Evolutionary conservation across 768 basidiomycete species (phyloP).

Genomic region (Xerocomellus dryophilus): DNA sequence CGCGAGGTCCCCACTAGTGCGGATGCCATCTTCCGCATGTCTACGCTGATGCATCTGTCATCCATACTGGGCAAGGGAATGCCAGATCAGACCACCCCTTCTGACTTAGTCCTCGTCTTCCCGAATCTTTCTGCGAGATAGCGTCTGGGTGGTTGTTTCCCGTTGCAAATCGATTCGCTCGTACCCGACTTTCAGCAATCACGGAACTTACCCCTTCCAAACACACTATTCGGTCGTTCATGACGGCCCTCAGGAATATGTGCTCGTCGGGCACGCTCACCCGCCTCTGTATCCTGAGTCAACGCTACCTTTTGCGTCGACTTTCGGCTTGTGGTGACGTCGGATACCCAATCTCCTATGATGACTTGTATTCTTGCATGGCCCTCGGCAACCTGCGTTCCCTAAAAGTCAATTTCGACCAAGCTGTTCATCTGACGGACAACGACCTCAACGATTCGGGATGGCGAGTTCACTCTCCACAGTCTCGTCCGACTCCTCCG

Average conservation of each 20-base stretch:
- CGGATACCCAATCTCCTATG: not conserved
- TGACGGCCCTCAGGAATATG: not conserved
- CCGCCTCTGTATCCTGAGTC: constrained; percentile 1
- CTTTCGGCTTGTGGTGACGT: not conserved
- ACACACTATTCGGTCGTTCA: not conserved
- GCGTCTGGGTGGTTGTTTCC: not conserved
- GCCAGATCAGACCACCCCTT: not conserved
- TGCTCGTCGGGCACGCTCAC: not conserved
- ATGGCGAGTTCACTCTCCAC: not conserved
- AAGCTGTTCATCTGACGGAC: not conserved
- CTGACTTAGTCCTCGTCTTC: not conserved
- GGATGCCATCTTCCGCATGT: not conserved
- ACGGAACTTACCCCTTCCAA: not conserved
- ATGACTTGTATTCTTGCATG: not conserved
- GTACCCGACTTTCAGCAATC: not conserved
- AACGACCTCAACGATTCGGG: not conserved
- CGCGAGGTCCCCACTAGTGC: not conserved
- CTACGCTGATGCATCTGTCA: not conserved
- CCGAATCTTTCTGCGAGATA: not conserved
- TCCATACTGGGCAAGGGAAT: not conserved
- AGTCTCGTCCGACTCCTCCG: constrained; percentile 5
- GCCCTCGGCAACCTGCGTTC: not conserved
- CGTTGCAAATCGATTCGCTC: not conserved
- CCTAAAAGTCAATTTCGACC: not conserved
- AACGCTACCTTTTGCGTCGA: not conserved